These are phyloP conservation scores for Boletus rubroflammeus DNA, from an alignment of 768 basidiomycete species.

Conservation along the genomic window DNA sequence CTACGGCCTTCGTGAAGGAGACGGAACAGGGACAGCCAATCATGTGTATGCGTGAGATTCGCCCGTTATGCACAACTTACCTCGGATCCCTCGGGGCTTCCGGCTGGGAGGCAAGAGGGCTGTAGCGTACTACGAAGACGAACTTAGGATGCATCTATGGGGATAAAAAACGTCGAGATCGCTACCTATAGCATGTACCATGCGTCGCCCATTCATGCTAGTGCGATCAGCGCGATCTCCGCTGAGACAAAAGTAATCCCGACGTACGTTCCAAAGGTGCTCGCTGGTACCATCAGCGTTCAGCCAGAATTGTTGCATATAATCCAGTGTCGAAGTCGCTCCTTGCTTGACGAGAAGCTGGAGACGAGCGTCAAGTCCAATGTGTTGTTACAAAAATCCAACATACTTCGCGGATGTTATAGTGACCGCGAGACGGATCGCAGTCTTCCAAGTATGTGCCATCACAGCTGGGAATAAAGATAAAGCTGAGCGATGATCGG, in stretches of 20 bases:
- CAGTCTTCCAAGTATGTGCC: constrained; percentile 34
- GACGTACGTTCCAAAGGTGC: constrained; percentile 64
- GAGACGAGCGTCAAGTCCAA: neutral
- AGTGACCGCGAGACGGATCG: constrained; percentile 40
- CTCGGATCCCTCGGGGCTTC: constrained; percentile 58
- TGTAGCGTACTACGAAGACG: constrained; percentile 48
- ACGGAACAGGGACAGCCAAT: neutral
- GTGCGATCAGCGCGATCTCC: neutral
- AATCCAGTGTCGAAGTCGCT: constrained; percentile 52
- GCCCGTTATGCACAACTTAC: constrained; percentile 28
- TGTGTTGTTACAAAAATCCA: neutral
- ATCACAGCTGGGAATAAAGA: constrained; percentile 47
- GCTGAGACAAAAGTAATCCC: neutral
- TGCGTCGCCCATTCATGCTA: constrained; percentile 73
- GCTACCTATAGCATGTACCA: constrained; percentile 47
- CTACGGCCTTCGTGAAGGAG: constrained; percentile 47
- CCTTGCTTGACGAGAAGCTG: constrained; percentile 56
- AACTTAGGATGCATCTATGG: neutral
- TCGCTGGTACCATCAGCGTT: constrained; percentile 59
- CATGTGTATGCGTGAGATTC: neutral
- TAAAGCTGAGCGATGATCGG: neutral
- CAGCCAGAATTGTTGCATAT: constrained; percentile 64
- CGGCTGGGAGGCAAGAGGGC: constrained; percentile 52
- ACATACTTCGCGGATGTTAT: constrained; percentile 42
- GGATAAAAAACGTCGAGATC: neutral